Conservation (phyloP, 2,329 filamentous ascomycete genomes). For the Diaporthe citriasiana region DNA sequence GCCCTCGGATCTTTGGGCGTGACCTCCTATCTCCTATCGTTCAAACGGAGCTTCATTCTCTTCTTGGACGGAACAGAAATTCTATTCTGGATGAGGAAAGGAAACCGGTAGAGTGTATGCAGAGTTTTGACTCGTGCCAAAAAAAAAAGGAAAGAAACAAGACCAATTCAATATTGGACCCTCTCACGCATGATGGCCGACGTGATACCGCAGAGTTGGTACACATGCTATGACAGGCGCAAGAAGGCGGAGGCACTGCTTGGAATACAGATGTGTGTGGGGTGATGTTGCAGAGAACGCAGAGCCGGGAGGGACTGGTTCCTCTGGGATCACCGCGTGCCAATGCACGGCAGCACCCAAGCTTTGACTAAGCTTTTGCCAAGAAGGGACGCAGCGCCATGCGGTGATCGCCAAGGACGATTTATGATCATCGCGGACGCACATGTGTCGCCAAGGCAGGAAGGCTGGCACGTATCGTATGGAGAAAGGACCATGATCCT, state of each 20-base stretch:
- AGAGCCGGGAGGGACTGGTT: not conserved
- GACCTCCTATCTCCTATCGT: constrained; percentile 3
- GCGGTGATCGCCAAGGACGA: not conserved
- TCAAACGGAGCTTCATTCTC: not conserved
- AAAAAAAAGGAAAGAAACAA: too few species aligned
- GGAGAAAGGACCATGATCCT: not conserved
- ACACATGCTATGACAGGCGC: not conserved
- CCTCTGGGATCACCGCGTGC: not conserved
- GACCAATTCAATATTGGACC: too few species aligned
- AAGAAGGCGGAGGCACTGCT: not conserved
- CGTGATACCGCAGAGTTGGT: not conserved
- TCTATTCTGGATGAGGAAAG: not conserved
- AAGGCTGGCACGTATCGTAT: not conserved
- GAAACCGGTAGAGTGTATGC: not conserved
- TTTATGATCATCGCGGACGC: not conserved
- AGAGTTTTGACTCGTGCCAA: not conserved
- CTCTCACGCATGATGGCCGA: not conserved
- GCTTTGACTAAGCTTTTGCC: constrained; percentile 27
- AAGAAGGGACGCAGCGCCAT: not conserved
- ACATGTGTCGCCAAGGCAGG: not conserved
- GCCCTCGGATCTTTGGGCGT: not conserved
- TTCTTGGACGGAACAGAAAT: not conserved
- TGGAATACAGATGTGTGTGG: not conserved
- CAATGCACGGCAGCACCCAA: constrained; percentile 6
- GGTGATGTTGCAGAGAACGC: not conserved